phyloP scores from a whole-genome alignment of 1,284 basidiomycete species.

The Ganoderma meredithae region DNA sequence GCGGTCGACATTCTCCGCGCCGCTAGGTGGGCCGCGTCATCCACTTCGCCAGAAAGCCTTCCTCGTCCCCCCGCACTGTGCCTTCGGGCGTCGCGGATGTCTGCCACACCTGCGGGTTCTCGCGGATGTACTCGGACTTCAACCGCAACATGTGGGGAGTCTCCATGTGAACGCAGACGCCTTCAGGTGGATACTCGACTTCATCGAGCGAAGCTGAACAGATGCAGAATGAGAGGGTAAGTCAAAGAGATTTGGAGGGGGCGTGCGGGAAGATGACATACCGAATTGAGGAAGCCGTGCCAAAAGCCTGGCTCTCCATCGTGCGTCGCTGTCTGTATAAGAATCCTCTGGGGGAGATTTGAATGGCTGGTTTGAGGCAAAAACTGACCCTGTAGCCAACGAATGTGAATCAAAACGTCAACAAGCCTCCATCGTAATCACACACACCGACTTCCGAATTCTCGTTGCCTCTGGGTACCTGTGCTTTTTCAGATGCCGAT shows the following conservation, averaged over 20 bases:
- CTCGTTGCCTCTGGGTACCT: background rate
- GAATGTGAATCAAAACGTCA: background rate
- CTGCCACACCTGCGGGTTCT: slow-evolving; percentile 1
- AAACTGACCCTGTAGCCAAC: background rate
- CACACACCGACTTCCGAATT: background rate
- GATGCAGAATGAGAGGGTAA: background rate
- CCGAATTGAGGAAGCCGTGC: background rate
- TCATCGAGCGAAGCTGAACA: background rate
- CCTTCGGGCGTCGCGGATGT: background rate
- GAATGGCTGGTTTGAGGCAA: background rate
- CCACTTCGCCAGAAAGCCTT: background rate
- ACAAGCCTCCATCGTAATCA: too few relatives aligned
- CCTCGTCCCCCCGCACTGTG: background rate
- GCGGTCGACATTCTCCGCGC: background rate
- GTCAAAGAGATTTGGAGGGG: background rate
- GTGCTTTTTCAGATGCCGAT: background rate
- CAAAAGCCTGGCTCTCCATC: background rate
- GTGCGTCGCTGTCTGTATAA: background rate
- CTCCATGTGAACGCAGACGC: background rate
- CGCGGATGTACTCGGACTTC: background rate
- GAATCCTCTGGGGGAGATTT: background rate
- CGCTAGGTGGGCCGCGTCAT: background rate
- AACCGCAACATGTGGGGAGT: background rate
- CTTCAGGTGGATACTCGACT: slow-evolving; percentile 1
- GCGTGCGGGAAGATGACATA: background rate